Conservation (phyloP, 1,139 yeast genomes). For the Ogataea hybrid region DNA sequence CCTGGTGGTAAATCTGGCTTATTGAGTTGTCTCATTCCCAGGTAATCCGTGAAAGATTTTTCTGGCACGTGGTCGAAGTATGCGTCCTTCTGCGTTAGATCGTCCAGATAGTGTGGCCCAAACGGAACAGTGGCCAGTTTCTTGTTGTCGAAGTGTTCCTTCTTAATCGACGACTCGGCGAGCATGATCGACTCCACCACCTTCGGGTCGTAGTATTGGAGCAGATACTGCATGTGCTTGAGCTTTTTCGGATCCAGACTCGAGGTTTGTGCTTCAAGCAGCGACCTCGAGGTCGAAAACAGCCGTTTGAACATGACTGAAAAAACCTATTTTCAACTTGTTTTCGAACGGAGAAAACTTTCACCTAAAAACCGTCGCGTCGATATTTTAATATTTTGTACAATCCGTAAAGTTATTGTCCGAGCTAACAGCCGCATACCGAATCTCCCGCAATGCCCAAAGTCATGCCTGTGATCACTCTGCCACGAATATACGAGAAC, state of each 20-base stretch:
- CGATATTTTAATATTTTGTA: neutral
- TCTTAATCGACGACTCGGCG: slow-evolving; percentile 73
- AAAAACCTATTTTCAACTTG: neutral
- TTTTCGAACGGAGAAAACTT: neutral
- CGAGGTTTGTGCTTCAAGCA: slow-evolving; percentile 3
- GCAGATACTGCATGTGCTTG: slow-evolving; percentile 55
- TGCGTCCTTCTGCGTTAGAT: slow-evolving; percentile 53
- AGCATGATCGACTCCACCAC: slow-evolving; percentile 76
- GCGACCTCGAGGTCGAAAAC: slow-evolving; percentile 8
- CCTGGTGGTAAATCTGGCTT: slow-evolving; percentile 18
- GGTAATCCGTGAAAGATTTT: slow-evolving; percentile 18
- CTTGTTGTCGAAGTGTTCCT: slow-evolving; percentile 48
- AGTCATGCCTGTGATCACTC: slow-evolving; percentile 19
- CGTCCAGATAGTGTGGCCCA: slow-evolving; percentile 62
- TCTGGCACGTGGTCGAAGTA: slow-evolving; percentile 37
- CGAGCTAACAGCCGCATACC: neutral
- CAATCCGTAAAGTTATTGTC: neutral
- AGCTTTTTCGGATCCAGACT: slow-evolving; percentile 25
- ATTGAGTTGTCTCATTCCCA: slow-evolving; percentile 27
- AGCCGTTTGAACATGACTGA: slow-evolving; percentile 7
- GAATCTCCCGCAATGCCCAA: neutral
- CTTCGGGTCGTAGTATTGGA: slow-evolving; percentile 73
- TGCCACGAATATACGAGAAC: slow-evolving; percentile 32
- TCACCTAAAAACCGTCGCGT: slow-evolving; percentile 6
- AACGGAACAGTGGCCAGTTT: slow-evolving; percentile 42